These are phyloP conservation scores for Fusarium algeriense DNA, from an alignment of 2,329 filamentous ascomycete genomes.

Conservation along the genomic window DNA sequence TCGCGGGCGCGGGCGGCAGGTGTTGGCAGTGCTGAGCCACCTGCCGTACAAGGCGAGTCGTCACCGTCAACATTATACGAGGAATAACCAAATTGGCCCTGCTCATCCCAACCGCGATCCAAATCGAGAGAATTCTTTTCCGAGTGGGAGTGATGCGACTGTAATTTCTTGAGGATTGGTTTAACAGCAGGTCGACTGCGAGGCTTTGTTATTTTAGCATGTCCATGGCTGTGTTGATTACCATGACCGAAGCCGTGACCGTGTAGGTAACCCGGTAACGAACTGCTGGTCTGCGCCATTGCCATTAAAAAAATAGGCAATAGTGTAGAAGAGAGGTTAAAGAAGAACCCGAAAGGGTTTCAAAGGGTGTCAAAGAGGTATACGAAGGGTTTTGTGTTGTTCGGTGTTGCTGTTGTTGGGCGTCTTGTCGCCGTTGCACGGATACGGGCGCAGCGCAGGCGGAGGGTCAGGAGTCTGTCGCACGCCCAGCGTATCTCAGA, in stretches of 20 bases:
- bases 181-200: slow-evolving; percentile 65
- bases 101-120: slow-evolving; percentile 70
- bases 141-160: slow-evolving; percentile 62
- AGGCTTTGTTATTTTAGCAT: slow-evolving; percentile 57
- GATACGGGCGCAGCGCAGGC: slow-evolving; percentile 43
- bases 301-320: slow-evolving; percentile 27
- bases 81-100: slow-evolving; percentile 52
- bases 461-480: slow-evolving; percentile 40
- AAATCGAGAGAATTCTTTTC: slow-evolving; percentile 74
- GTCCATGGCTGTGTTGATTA: slow-evolving; percentile 21
- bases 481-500: slow-evolving; percentile 48
- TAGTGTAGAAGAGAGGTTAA: slow-evolving; percentile 6
- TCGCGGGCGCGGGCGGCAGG: slow-evolving; percentile 51
- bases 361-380: neutral
- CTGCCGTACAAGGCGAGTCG: slow-evolving; percentile 43
- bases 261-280: slow-evolving; percentile 41
- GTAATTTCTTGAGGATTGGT: slow-evolving; percentile 72
- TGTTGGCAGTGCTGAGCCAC: slow-evolving; percentile 40
- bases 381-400: slow-evolving; percentile 35
- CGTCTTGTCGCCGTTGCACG: slow-evolving; percentile 42
- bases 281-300: slow-evolving; percentile 46
- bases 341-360: neutral
- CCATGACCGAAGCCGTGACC: slow-evolving; percentile 40
- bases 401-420: slow-evolving; percentile 26
- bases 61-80: slow-evolving; percentile 48